Evolutionary conservation across 1,139 yeast genomes (phyloP).

Genomic region (Candida glucosophila): DNA sequence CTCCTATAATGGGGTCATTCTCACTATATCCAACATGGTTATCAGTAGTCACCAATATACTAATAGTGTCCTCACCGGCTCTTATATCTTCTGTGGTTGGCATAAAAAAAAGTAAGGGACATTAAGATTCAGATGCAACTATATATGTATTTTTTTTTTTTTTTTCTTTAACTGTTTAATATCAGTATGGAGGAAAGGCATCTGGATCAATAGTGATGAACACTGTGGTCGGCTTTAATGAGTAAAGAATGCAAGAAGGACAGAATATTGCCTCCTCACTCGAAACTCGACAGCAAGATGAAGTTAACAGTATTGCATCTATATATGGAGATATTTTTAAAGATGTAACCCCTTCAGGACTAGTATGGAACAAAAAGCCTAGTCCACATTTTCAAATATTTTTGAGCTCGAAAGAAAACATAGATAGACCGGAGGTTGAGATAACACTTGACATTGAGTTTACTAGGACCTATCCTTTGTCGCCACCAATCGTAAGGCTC

Average conservation of each 20-base stretch:
- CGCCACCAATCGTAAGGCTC: slow-evolving; percentile 64
- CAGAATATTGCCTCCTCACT: too few species aligned
- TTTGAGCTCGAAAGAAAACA: slow-evolving; percentile 38
- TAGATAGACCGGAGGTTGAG: slow-evolving; percentile 41
- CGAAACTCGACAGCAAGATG: slow-evolving; percentile 41
- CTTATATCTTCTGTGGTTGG: slow-evolving; percentile 29
- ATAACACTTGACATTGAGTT: slow-evolving; percentile 58
- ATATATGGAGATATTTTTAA: slow-evolving; percentile 79
- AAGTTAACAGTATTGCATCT: slow-evolving; percentile 66
- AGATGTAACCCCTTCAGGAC: slow-evolving; percentile 51
- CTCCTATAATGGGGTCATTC: slow-evolving; percentile 81
- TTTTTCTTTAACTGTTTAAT: too few species aligned
- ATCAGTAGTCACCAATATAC: slow-evolving; percentile 82
- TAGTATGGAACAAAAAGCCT: slow-evolving; percentile 80
- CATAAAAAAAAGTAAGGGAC: slow-evolving; percentile 13
- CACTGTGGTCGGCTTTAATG: too few species aligned
- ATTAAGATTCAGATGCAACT: too few species aligned
- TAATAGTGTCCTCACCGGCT: slow-evolving; percentile 54
- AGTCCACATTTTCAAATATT: slow-evolving; percentile 67
- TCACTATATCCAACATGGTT: slow-evolving; percentile 95
- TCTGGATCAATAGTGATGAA: too few species aligned
- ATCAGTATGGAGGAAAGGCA: too few species aligned
- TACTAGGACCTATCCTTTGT: slow-evolving; percentile 80
- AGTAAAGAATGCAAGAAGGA: too few species aligned
- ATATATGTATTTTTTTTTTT: too few species aligned